Percentiles rank a stretch among this genome's conserved stretches.
These are phyloP conservation scores for Fusarium paranaense DNA, from an alignment of 2,329 filamentous ascomycete species.

Conservation along the genomic window DNA sequence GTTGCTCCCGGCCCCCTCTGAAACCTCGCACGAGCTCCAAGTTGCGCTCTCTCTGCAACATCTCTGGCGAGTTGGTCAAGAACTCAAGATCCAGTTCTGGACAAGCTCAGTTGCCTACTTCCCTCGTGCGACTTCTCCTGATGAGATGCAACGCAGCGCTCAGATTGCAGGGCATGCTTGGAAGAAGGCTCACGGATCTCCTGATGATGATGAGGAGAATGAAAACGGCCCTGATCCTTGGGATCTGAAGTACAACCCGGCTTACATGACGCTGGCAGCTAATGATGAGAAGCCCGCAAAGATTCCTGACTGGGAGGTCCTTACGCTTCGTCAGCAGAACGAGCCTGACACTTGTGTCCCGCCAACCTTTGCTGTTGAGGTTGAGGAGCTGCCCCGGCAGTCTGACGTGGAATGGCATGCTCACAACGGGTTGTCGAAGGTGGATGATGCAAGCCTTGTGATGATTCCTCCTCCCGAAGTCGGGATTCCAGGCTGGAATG, in stretches of 20 bases:
- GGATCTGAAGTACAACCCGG: constrained; percentile 71
- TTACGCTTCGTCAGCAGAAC: constrained; percentile 53
- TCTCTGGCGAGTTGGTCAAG: constrained; percentile 83
- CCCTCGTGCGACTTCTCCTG: constrained; percentile 51
- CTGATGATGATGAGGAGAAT: constrained; percentile 61
- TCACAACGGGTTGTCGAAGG: constrained; percentile 66
- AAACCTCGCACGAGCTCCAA: constrained; percentile 65
- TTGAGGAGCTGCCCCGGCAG: constrained; percentile 79
- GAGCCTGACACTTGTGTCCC: constrained; percentile 59
- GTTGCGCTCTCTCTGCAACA: constrained; percentile 85
- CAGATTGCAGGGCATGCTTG: constrained; percentile 60
- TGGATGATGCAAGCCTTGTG: constrained; percentile 46
- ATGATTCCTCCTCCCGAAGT: constrained; percentile 34
- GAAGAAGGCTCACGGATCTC: constrained; percentile 56
- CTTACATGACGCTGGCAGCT: constrained; percentile 57
- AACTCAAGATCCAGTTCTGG: constrained; percentile 80
- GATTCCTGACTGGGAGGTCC: constrained; percentile 64
- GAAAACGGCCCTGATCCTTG: constrained; percentile 72
- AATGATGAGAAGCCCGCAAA: constrained; percentile 40
- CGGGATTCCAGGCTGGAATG: constrained; percentile 40
- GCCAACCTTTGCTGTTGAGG: constrained; percentile 80
- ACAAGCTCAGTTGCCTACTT: constrained; percentile 81
- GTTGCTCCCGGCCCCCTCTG: constrained; percentile 61
- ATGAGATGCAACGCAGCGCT: constrained; percentile 51
- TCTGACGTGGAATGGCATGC: constrained; percentile 88